phyloP scores from a whole-genome alignment of 495 filamentous ascomycete species.

The Penicillium soppii region DNA sequence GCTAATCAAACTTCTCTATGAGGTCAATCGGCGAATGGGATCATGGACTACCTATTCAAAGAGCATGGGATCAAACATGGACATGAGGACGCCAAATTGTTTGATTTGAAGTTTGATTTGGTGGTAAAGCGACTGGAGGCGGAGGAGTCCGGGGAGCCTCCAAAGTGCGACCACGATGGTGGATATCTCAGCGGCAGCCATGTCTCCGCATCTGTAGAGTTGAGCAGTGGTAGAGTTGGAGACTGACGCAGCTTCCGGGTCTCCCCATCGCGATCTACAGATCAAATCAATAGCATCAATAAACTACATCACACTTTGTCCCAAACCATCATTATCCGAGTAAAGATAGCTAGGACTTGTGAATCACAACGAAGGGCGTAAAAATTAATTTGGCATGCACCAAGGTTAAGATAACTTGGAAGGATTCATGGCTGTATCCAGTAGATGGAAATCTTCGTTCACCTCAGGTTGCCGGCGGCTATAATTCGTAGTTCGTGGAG shows the following conservation, averaged over 20 bases:
- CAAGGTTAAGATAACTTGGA: too few relatives aligned
- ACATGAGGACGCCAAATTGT: not conserved
- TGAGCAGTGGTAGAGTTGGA: not conserved
- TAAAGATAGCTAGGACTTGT: too few relatives aligned
- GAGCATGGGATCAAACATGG: conserved; percentile 7
- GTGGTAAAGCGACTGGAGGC: not conserved
- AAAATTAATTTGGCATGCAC: too few relatives aligned
- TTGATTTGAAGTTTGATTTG: conserved; percentile 10
- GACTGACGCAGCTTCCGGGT: not conserved
- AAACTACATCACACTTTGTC: too few relatives aligned
- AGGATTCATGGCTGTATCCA: too few relatives aligned
- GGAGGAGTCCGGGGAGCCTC: conserved; percentile 1
- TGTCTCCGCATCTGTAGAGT: conserved; percentile 1
- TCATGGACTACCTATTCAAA: conserved; percentile 8
- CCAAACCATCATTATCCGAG: too few relatives aligned
- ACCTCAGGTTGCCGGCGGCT: too few relatives aligned
- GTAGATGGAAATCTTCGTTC: too few relatives aligned
- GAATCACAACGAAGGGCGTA: too few relatives aligned
- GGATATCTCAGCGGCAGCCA: not conserved
- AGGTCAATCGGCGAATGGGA: conserved; percentile 12
- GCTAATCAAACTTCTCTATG: conserved; percentile 12
- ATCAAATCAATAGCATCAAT: too few relatives aligned
- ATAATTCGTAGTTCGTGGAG: too few relatives aligned
- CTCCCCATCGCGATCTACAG: not conserved
- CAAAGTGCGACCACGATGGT: not conserved